These are phyloP conservation scores for Cucurbitaria berberidis DNA, from an alignment of 2,329 filamentous ascomycete species.

Conservation along the genomic window DNA sequence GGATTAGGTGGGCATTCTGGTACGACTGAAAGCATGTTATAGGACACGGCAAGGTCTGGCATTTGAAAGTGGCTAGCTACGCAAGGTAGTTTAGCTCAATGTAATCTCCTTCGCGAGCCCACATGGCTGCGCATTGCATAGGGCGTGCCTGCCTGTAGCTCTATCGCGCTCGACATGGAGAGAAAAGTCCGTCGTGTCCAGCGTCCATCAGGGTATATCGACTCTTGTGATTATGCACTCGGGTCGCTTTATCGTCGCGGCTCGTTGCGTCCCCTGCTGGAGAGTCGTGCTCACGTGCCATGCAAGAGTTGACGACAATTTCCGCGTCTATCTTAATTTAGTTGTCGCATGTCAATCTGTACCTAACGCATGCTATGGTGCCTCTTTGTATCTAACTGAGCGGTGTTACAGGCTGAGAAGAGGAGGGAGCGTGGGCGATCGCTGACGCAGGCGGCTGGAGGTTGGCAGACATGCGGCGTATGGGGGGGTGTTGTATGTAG, in stretches of 20 bases:
- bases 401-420: neutral
- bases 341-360: neutral
- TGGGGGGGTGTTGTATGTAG: slow-evolving; percentile 7
- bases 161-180: neutral
- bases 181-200: neutral
- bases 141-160: neutral
- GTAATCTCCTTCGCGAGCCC: neutral
- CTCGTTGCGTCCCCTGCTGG: neutral
- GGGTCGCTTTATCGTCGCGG: neutral
- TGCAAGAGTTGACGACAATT: neutral
- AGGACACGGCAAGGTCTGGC: neutral
- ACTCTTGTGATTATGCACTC: neutral
- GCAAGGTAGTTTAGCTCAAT: neutral
- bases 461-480: slow-evolving; percentile 24
- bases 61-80: neutral
- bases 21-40: no score
- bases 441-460: no score
- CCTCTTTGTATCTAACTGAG: neutral
- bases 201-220: neutral
- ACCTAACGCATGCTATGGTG: neutral
- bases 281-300: neutral
- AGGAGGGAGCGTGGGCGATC: no score
- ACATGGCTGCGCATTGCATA: neutral
- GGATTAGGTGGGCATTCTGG: slow-evolving; percentile 39
- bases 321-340: neutral